Conservation (phyloP, 345 rosid species). For the Eucalyptus pauciflora region DNA sequence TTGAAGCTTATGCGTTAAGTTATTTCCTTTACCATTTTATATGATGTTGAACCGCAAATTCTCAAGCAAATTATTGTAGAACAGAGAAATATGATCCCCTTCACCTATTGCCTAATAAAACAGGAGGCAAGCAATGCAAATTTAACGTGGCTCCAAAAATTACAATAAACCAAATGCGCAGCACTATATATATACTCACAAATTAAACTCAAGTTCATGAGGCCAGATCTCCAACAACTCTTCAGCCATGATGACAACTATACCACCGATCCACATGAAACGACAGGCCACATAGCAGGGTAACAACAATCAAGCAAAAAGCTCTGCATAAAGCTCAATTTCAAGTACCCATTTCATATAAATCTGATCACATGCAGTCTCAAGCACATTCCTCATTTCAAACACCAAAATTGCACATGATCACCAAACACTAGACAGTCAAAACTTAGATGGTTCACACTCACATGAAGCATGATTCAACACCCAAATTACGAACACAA, state of each 20-base stretch:
- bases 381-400: no score
- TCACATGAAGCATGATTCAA: no score
- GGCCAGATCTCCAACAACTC: slow-evolving; percentile 38
- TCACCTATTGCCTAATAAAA: neutral
- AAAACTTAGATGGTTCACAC: no score
- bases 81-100: neutral
- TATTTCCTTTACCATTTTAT: neutral
- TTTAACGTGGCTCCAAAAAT: neutral
- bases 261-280: accelerated
- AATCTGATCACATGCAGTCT: no score
- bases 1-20: neutral
- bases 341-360: no score
- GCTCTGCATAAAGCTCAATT: neutral
- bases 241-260: slow-evolving; percentile 3
- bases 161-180: neutral
- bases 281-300: neutral
- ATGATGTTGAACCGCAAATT: neutral
- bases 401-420: no score
- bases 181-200: slow-evolving; percentile 9
- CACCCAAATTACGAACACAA: no score
- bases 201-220: slow-evolving; percentile 16
- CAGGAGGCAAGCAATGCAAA: neutral
- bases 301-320: neutral
- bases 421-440: no score
- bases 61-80: neutral